phyloP scores from a whole-genome alignment of 2,329 filamentous ascomycete genomes.

The Hypoxylon sp. region DNA sequence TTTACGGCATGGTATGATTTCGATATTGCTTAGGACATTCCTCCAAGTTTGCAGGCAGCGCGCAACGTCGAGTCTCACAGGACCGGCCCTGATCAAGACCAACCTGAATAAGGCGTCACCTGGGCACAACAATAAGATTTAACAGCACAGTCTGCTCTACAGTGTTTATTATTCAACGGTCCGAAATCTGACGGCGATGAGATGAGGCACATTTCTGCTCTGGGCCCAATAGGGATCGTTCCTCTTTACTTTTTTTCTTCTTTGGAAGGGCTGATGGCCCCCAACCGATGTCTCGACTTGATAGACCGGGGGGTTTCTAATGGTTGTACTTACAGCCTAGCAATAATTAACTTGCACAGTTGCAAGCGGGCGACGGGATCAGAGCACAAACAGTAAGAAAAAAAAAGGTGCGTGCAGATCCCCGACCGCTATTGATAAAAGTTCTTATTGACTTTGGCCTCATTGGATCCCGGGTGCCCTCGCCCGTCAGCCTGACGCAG shows the following conservation, averaged over 20 bases:
- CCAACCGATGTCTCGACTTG: slow-evolving; percentile 38
- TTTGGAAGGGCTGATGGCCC: slow-evolving; percentile 33
- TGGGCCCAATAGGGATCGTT: slow-evolving; percentile 27
- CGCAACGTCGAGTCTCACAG: slow-evolving; percentile 33
- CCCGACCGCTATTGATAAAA: slow-evolving; percentile 21
- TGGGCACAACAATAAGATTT: slow-evolving; percentile 16
- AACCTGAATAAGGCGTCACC: slow-evolving; percentile 14
- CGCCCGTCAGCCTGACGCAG: slow-evolving; percentile 46
- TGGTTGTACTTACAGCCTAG: slow-evolving; percentile 23
- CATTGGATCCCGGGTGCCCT: slow-evolving; percentile 33
- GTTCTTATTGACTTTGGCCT: slow-evolving; percentile 38
- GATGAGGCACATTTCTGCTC: slow-evolving; percentile 16
- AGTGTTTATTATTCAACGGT: slow-evolving; percentile 19
- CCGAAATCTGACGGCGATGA: slow-evolving; percentile 23
- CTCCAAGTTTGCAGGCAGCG: slow-evolving; percentile 37
- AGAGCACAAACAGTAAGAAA: slow-evolving; percentile 25
- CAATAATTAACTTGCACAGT: slow-evolving; percentile 11
- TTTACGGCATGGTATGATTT: slow-evolving; percentile 35
- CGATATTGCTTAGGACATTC: slow-evolving; percentile 36
- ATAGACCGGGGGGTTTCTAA: slow-evolving; percentile 22
- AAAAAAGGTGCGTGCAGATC: slow-evolving; percentile 37
- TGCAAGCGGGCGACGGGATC: slow-evolving; percentile 24
- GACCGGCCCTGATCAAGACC: slow-evolving; percentile 17
- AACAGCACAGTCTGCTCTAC: slow-evolving; percentile 8
- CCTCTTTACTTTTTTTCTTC: slow-evolving; percentile 17